Evolutionary conservation across 2,329 filamentous ascomycete genomes (phyloP).

Genomic region (Fusarium virguliforme): DNA sequence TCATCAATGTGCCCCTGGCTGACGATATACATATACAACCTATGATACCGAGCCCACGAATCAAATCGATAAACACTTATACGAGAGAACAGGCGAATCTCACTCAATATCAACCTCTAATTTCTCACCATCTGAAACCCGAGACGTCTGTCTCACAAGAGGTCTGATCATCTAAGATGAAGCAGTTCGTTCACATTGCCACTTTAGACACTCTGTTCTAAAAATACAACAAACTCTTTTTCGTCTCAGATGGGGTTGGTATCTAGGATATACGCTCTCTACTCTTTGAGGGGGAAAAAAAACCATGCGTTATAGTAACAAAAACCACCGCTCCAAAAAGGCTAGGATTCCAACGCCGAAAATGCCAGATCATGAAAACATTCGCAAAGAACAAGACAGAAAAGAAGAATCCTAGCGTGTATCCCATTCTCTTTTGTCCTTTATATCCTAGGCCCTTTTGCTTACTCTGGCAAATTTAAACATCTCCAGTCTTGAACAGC

Average conservation of each 20-base stretch:
- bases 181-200: background rate
- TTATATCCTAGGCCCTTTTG: background rate
- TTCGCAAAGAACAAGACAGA: conserved; percentile 14
- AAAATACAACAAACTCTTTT: conserved; percentile 4
- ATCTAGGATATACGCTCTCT: conserved; percentile 38
- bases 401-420: conserved; percentile 11
- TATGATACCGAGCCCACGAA: background rate
- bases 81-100: background rate
- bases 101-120: background rate
- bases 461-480: conserved; percentile 28
- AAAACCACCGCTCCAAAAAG: conserved; percentile 31
- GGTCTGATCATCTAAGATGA: background rate
- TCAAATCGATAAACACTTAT: background rate
- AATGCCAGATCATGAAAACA: conserved; percentile 29
- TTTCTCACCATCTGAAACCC: background rate
- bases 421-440: background rate
- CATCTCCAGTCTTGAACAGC: conserved; percentile 73
- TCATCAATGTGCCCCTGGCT: too few relatives aligned
- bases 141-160: conserved; percentile 2
- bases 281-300: conserved; percentile 19
- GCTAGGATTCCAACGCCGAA: conserved; percentile 40
- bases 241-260: conserved; percentile 25
- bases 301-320: conserved; percentile 22
- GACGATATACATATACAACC: too few relatives aligned
- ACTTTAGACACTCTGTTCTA: background rate